Base-by-base conservation (phyloP, 768 basidiomycete genomes). In the Suillus weaverae region DNA sequence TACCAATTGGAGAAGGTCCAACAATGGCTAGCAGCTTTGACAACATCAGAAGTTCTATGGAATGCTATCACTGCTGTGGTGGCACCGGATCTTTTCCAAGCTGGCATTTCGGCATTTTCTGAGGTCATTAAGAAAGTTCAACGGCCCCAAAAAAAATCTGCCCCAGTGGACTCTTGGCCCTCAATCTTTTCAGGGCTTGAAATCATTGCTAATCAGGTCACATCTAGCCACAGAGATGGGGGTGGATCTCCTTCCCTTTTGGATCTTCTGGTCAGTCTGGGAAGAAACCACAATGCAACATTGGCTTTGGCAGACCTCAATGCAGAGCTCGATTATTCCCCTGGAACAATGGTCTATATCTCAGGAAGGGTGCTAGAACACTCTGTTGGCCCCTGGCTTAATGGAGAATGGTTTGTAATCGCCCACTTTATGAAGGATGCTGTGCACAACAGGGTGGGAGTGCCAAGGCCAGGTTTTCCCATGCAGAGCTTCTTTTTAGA, bases 191-290 rank as follows among this genome's bases (percentile, higher is more conserved):
- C 30, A 14, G 60, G 50, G 11, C 48, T 43, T 14, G 60, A 61
- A 35, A 33, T 64, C 5, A 64, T 64, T 51, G 26, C 59, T 53
- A 64, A 64, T 38, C 35, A 5, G 22, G 7, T 51, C 7, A 64
- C 57, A 8, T 59, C 38, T 22, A 38, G 18, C 20, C 56, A 60
- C 36, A 20, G 43, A 46, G 63, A 64, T 59, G 9, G 3, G 4
- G 18, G 38, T 48, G 41, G 32, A n/a, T 55, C 63, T 22, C 44
- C 43, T 44, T 44, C 56, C 57, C 26, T 26, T 26, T 26, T 26
- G 26, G 26, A 26, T 26, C 26, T 26, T 26, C 26, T 26, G 26
- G 26, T 26, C 26, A 26, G 26, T 26, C 26, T 26, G 26, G 26
- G 26, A 26, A 26, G 26, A 26, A 26, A 26, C 26, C 26, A 26